Conservation (phyloP, 2,329 filamentous ascomycete genomes). For the Microcyclospora tardicrescens region DNA sequence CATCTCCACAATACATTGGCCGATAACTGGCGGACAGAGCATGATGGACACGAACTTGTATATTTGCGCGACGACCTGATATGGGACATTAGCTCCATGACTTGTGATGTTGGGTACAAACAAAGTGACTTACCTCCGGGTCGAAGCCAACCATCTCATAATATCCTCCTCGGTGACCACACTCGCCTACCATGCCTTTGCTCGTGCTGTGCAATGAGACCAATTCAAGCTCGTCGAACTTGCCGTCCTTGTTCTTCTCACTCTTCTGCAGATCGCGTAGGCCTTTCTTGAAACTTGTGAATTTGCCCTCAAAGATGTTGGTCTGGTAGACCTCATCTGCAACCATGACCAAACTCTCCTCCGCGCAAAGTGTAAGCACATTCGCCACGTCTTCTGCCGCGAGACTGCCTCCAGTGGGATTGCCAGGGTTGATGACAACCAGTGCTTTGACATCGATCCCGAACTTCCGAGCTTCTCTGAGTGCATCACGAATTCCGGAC, state of each 20-base stretch:
- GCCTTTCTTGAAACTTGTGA: constrained; percentile 88
- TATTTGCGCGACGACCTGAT: constrained; percentile 76
- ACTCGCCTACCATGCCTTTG: constrained; percentile 99
- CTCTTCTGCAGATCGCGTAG: constrained; percentile 66
- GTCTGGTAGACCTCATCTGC: constrained; percentile 99
- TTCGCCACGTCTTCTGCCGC: constrained; percentile 63
- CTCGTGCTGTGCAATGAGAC: constrained; percentile 86
- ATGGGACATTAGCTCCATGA: constrained; percentile 8
- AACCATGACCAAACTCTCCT: constrained; percentile 77
- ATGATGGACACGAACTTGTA: constrained; percentile 99
- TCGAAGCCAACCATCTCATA: constrained; percentile 93
- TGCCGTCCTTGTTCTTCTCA: constrained; percentile 48
- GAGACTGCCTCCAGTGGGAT: constrained; percentile 85
- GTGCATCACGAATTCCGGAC: constrained; percentile 57
- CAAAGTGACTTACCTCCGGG: constrained; percentile 18
- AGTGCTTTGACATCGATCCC: constrained; percentile 84
- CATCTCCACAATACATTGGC: constrained; percentile 90
- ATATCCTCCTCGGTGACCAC: constrained; percentile 92
- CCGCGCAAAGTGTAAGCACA: constrained; percentile 75
- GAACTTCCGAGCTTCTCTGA: constrained; percentile 59
- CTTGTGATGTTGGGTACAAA: no score
- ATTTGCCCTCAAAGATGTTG: constrained; percentile 89
- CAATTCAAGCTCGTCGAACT: constrained; percentile 76
- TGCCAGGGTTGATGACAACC: constrained; percentile 96
- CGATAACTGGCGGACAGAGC: constrained; percentile 87